Conservation (phyloP, 805 yeast genomes). For the Yamadazyma olivae region DNA sequence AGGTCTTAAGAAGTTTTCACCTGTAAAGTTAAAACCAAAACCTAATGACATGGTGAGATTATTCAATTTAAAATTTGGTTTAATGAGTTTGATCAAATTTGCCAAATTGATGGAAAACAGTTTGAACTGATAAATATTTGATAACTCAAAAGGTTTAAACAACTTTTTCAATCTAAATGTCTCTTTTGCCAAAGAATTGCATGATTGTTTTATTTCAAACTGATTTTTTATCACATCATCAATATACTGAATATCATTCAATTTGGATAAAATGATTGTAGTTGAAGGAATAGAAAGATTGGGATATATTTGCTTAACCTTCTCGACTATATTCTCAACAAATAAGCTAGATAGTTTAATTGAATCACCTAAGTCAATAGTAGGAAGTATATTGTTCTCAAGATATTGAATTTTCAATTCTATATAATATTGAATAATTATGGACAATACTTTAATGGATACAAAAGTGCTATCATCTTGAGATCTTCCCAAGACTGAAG, state of each 20-base stretch:
- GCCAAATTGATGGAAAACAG: slow-evolving; percentile 18
- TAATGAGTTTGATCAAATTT: slow-evolving; percentile 8
- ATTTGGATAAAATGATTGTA: background rate
- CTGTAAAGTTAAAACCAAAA: slow-evolving; percentile 19
- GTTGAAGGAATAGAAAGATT: background rate
- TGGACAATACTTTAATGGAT: slow-evolving; percentile 3
- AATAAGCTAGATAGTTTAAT: background rate
- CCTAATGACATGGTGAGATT: slow-evolving; percentile 15
- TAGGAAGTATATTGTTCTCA: background rate
- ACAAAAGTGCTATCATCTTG: background rate
- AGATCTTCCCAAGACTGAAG: background rate
- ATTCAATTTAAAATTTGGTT: slow-evolving; percentile 6
- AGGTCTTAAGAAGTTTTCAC: slow-evolving; percentile 20
- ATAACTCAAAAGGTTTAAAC: slow-evolving; percentile 9
- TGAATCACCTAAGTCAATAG: no score
- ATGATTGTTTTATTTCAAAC: slow-evolving; percentile 8
- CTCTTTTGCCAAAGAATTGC: slow-evolving; percentile 12
- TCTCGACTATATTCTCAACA: background rate
- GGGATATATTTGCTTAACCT: slow-evolving; percentile 2
- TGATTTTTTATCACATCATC: slow-evolving; percentile 9
- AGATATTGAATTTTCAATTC: background rate
- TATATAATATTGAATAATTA: slow-evolving; percentile 8
- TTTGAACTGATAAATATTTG: slow-evolving; percentile 20
- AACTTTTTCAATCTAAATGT: slow-evolving; percentile 10
- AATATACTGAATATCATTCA: background rate